Percentiles rank a stretch among this genome's conserved stretches.
Evolutionary conservation across 1,284 basidiomycete species (phyloP).

Genomic region (Naganishia cerealis): DNA sequence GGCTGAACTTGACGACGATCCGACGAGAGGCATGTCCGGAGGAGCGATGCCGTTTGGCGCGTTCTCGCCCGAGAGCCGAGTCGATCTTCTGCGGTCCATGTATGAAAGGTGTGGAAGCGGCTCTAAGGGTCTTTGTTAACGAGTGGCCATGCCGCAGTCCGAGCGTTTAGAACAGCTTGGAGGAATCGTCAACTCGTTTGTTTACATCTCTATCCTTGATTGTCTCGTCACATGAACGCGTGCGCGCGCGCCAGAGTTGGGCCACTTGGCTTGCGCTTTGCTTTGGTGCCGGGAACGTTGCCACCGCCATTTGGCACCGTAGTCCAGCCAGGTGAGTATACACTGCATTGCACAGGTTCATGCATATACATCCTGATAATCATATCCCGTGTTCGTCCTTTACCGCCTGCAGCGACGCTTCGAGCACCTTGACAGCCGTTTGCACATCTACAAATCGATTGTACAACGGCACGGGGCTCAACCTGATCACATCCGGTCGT

Average conservation of each 20-base stretch:
- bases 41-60: slow-evolving; percentile 4
- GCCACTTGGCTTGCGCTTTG: slow-evolving; percentile 2
- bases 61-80: slow-evolving; percentile 20
- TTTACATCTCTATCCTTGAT: slow-evolving; percentile 20
- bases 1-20: slow-evolving; percentile 4
- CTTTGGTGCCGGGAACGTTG: background rate
- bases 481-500: slow-evolving; percentile 81
- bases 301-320: too few species aligned
- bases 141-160: background rate
- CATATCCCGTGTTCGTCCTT: background rate
- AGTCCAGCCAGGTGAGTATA: too few species aligned
- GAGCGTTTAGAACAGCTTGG: too few species aligned
- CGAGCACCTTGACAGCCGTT: slow-evolving; percentile 64
- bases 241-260: background rate
- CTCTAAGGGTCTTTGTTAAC: background rate
- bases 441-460: slow-evolving; percentile 76
- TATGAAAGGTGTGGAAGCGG: background rate
- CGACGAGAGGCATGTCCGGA: background rate
- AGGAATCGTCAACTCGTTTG: slow-evolving; percentile 3
- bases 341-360: too few species aligned
- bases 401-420: slow-evolving; percentile 54
- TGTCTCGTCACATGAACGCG: slow-evolving; percentile 22
- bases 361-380: background rate
- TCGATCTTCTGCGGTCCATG: slow-evolving; percentile 28
- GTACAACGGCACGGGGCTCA: slow-evolving; percentile 81